Conservation (phyloP, 345 rosid species). For the Eucalyptus victrix region DNA sequence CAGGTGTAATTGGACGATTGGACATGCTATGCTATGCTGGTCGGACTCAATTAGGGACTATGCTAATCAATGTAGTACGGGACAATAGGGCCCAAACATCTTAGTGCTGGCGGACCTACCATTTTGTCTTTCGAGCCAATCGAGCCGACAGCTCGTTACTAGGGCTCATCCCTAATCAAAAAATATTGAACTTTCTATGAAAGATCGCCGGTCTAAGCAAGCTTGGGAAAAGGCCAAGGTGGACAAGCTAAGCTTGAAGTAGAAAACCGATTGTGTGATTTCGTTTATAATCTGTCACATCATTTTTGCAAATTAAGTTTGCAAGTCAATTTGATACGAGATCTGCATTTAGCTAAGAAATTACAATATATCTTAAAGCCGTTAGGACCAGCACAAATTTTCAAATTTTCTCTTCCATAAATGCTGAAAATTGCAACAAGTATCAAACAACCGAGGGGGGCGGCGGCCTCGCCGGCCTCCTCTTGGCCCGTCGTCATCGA, state of each 20-base stretch:
- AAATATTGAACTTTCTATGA: no score
- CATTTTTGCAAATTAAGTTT: background rate
- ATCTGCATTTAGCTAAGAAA: accelerated
- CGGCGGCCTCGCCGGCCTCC: background rate
- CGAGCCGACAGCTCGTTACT: no score
- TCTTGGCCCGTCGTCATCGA: background rate
- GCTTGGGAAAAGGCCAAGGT: background rate
- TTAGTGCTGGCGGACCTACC: background rate
- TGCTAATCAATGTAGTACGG: background rate
- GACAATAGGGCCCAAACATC: background rate
- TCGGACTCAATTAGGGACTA: background rate
- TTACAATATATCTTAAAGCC: background rate
- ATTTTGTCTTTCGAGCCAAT: background rate
- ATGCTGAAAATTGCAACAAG: background rate
- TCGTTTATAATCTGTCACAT: accelerated
- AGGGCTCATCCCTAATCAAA: background rate
- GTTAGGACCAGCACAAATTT: accelerated
- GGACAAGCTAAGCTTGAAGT: accelerated
- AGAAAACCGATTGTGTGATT: background rate
- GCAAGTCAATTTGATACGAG: background rate
- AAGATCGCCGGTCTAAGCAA: no score
- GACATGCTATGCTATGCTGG: accelerated
- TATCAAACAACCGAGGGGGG: background rate
- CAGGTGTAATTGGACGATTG: background rate
- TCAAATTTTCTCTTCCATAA: accelerated